phyloP scores from a whole-genome alignment of 768 basidiomycete species.

The Fomitopsis pulvina region DNA sequence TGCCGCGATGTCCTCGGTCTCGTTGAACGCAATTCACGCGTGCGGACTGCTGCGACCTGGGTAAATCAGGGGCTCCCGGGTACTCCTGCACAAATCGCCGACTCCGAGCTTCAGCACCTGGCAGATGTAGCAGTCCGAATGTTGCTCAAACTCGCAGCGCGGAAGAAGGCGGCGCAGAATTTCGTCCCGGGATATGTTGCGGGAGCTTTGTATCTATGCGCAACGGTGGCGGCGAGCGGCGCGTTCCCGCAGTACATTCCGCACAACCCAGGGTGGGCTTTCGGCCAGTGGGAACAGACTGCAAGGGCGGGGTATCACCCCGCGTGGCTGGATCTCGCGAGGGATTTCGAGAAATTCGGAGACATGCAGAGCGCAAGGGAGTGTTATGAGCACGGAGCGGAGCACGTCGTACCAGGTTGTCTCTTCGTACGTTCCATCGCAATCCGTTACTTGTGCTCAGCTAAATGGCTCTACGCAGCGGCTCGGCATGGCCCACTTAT shows the following conservation, averaged over 20 bases:
- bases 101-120: slow-evolving; percentile 54
- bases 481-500: slow-evolving; percentile 87
- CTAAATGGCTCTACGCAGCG: slow-evolving; percentile 42
- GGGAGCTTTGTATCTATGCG: slow-evolving; percentile 73
- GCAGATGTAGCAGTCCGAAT: slow-evolving; percentile 59
- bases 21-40: slow-evolving; percentile 50
- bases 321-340: slow-evolving; percentile 90
- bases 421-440: slow-evolving; percentile 47
- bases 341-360: slow-evolving; percentile 87
- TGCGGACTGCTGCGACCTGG: slow-evolving; percentile 33
- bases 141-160: slow-evolving; percentile 50
- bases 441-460: neutral
- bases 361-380: slow-evolving; percentile 70
- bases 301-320: slow-evolving; percentile 68
- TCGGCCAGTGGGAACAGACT: slow-evolving; percentile 83
- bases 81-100: slow-evolving; percentile 42
- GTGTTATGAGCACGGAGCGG: slow-evolving; percentile 81
- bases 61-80: slow-evolving; percentile 30
- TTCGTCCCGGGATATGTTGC: slow-evolving; percentile 41
- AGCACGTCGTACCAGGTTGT: slow-evolving; percentile 69
- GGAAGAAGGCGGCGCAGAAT: slow-evolving; percentile 23
- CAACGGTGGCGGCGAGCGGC: slow-evolving; percentile 67
- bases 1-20: slow-evolving; percentile 77
- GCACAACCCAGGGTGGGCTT: slow-evolving; percentile 71
- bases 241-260: slow-evolving; percentile 57